These are phyloP conservation scores for Diutina siamensis DNA, from an alignment of 1,139 yeast genomes.

Conservation along the genomic window DNA sequence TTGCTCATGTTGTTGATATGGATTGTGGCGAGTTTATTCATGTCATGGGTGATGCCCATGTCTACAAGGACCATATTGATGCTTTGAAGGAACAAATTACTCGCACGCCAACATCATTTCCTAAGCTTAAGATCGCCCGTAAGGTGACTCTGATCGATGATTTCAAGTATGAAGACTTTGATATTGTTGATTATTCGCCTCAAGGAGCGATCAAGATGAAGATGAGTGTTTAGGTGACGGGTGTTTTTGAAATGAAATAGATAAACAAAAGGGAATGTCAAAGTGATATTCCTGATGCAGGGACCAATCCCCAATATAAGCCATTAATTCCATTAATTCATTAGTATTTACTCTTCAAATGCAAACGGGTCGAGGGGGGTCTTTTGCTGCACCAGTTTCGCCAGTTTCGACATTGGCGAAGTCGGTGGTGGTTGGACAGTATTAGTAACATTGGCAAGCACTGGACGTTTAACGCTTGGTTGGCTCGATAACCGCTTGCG, in stretches of 20 bases:
- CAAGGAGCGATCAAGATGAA: conserved; percentile 80
- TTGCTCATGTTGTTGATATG: conserved; percentile 88
- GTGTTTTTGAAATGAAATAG: background rate
- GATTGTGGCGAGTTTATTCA: conserved; percentile 93
- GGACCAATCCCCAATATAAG: too few relatives aligned
- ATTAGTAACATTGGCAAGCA: conserved; percentile 4
- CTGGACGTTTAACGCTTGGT: background rate
- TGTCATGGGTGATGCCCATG: conserved; percentile 95
- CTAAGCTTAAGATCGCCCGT: conserved; percentile 55
- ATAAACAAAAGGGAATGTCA: background rate
- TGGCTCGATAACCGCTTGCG: background rate
- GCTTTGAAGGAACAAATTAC: conserved; percentile 71
- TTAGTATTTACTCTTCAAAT: conserved; percentile 1
- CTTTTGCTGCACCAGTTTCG: too few relatives aligned
- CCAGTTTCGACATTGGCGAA: too few relatives aligned
- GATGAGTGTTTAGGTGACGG: conserved; percentile 43
- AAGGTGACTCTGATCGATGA: conserved; percentile 65
- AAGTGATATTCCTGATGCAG: too few relatives aligned
- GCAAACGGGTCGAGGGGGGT: conserved; percentile 3
- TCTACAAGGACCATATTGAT: conserved; percentile 84
- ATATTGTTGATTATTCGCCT: conserved; percentile 68
- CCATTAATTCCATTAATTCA: too few relatives aligned
- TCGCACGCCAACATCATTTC: conserved; percentile 71
- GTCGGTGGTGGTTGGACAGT: background rate
- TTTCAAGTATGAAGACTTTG: conserved; percentile 79